phyloP scores from a whole-genome alignment of 176 grass and related monocot genomes.

The Chrysopogon serrulatus region DNA sequence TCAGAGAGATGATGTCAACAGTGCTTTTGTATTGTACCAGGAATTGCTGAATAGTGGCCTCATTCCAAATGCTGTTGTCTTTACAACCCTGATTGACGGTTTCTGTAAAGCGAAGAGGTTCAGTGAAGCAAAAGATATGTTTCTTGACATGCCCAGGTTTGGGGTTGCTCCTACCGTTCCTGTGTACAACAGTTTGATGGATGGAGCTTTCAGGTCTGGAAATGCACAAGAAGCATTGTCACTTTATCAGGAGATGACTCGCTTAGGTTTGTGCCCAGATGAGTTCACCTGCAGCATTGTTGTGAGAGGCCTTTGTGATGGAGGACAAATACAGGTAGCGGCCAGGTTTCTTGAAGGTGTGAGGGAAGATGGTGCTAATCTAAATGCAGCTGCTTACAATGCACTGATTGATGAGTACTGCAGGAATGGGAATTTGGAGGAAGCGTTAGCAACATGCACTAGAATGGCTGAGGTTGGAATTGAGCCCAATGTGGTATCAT shows the following conservation, averaged over 20 bases:
- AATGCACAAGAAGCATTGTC: slow-evolving; percentile 34
- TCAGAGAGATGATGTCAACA: slow-evolving; percentile 9
- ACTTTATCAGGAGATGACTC: slow-evolving; percentile 38
- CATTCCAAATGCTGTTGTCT: slow-evolving; percentile 35
- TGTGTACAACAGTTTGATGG: slow-evolving; percentile 49
- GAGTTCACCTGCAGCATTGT: slow-evolving; percentile 57
- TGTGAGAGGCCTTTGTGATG: slow-evolving; percentile 50
- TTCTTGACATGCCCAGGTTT: slow-evolving; percentile 41
- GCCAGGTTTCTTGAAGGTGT: slow-evolving; percentile 39
- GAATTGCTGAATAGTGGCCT: slow-evolving; percentile 38
- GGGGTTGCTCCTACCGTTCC: slow-evolving; percentile 40
- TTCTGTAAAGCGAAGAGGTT: slow-evolving; percentile 27
- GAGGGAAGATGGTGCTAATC: slow-evolving; percentile 22
- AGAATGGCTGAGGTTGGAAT: slow-evolving; percentile 47
- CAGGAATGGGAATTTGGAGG: slow-evolving; percentile 36
- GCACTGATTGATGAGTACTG: slow-evolving; percentile 48
- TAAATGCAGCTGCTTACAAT: slow-evolving; percentile 52
- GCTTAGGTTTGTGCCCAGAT: slow-evolving; percentile 23
- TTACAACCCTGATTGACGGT: slow-evolving; percentile 48
- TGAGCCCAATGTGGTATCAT: slow-evolving; percentile 52
- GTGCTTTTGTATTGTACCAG: slow-evolving; percentile 25
- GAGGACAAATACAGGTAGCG: slow-evolving; percentile 31
- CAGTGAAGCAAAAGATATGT: slow-evolving; percentile 30
- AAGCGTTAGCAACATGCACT: slow-evolving; percentile 38
- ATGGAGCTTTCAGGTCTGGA: slow-evolving; percentile 45